Conservation (phyloP, 352 stramenopile species). For the Phytopythium sindhum region DNA sequence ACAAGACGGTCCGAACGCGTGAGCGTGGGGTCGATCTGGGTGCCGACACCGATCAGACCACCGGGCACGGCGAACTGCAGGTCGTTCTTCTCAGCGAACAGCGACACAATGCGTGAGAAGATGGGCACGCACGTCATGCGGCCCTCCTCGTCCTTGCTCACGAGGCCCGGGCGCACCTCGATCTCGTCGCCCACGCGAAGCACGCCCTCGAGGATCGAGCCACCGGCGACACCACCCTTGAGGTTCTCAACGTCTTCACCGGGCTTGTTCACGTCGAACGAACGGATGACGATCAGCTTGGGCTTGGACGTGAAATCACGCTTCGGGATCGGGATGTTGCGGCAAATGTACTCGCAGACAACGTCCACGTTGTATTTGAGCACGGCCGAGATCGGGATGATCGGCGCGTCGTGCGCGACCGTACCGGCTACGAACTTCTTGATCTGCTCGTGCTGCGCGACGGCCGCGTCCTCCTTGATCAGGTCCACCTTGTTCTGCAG, state of each 20-base stretch:
- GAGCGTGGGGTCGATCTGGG: conserved; percentile 98
- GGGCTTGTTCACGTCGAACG: conserved; percentile 99
- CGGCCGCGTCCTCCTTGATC: conserved; percentile 98
- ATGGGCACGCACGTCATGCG: conserved; percentile 94
- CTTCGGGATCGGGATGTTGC: conserved; percentile 98
- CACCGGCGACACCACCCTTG: conserved; percentile 90
- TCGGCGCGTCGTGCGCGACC: conserved; percentile 95
- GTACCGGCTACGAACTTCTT: conserved; percentile 90
- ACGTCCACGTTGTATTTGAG: conserved; percentile 99
- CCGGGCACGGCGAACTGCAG: conserved; percentile 98
- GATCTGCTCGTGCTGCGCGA: conserved; percentile 97
- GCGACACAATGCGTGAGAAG: conserved; percentile 93
- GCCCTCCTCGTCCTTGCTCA: conserved; percentile 97
- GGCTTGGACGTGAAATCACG: conserved; percentile 98
- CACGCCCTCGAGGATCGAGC: conserved; percentile 96
- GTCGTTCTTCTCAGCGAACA: conserved; percentile 99
- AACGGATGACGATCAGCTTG: conserved; percentile 99
- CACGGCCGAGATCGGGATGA: conserved; percentile 99
- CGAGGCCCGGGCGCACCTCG: conserved; percentile 98
- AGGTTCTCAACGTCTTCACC: conserved; percentile 98
- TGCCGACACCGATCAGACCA: conserved; percentile 99
- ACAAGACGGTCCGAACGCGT: conserved; percentile 99
- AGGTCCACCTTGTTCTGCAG: conserved; percentile 99
- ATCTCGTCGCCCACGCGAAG: conserved; percentile 98
- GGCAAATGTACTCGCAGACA: conserved; percentile 99